A percentile compares a stretch with the other conserved stretches of the same genome.
Evolutionary conservation across 1,284 basidiomycete species (phyloP).

Genomic region (Cutaneotrichosporon sp.): DNA sequence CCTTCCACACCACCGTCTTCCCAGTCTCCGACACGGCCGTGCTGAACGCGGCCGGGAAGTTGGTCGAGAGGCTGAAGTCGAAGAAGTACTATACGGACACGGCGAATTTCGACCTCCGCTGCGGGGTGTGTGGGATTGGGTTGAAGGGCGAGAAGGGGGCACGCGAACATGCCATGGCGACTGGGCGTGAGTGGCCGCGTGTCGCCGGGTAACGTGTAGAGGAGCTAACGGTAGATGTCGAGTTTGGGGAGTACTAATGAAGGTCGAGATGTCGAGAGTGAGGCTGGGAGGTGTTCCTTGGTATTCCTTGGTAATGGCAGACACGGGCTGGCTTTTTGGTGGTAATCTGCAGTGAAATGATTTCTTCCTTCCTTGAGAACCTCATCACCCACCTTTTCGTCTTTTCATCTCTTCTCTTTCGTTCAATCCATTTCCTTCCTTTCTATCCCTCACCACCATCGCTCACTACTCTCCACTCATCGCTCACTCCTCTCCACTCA

Average conservation of each 20-base stretch:
- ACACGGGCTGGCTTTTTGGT: too few relatives aligned
- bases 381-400: background rate
- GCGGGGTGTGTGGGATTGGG: slow-evolving; percentile 54
- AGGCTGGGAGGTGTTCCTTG: too few relatives aligned
- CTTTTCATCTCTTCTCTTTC: background rate
- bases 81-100: slow-evolving; percentile 86
- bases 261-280: too few relatives aligned
- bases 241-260: slow-evolving; percentile 87
- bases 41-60: slow-evolving; percentile 62
- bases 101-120: slow-evolving; percentile 75
- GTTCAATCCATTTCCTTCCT: background rate
- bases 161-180: slow-evolving; percentile 73
- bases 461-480: background rate
- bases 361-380: too few relatives aligned
- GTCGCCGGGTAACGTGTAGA: background rate
- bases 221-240: slow-evolving; percentile 41
- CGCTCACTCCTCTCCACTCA: background rate
- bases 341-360: too few relatives aligned
- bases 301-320: too few relatives aligned
- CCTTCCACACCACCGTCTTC: slow-evolving; percentile 85
- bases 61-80: slow-evolving; percentile 65
- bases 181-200: slow-evolving; percentile 61
- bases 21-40: slow-evolving; percentile 58
- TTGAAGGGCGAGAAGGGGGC: slow-evolving; percentile 91
- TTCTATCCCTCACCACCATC: background rate